Evolutionary conservation across 768 basidiomycete species (phyloP).

Genomic region (Tulasnella sp.): DNA sequence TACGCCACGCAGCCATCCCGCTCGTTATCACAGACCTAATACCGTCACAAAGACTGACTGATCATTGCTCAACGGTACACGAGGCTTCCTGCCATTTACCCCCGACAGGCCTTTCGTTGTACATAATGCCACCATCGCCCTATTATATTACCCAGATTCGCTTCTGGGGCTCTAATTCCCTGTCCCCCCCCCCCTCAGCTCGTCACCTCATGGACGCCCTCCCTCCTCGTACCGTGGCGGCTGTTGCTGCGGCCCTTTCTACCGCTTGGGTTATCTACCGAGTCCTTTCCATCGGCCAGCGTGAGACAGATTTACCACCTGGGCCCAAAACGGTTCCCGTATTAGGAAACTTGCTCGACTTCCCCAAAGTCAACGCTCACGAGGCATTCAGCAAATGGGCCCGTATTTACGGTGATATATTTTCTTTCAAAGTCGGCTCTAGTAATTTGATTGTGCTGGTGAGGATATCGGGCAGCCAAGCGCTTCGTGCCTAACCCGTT

Average conservation of each 20-base stretch:
- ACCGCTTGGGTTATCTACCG: neutral
- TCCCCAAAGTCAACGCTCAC: conserved; percentile 4
- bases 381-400: conserved; percentile 12
- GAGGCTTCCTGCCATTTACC: neutral
- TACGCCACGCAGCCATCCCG: neutral
- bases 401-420: conserved; percentile 18
- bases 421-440: conserved; percentile 13
- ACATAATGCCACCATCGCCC: neutral
- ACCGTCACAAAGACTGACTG: neutral
- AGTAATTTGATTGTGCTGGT: neutral
- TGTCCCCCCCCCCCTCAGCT: neutral
- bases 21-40: neutral
- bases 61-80: neutral
- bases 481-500: neutral
- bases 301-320: conserved; percentile 1
- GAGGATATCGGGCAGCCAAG: neutral
- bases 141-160: neutral
- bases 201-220: neutral
- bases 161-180: neutral
- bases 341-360: conserved; percentile 14
- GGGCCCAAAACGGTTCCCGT: conserved; percentile 1
- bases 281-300: conserved; percentile 11
- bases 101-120: neutral
- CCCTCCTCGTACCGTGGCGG: neutral
- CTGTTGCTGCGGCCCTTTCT: neutral